Evolutionary conservation across 2,329 filamentous ascomycete species (phyloP).

Genomic region (Colletotrichum endophyticum): DNA sequence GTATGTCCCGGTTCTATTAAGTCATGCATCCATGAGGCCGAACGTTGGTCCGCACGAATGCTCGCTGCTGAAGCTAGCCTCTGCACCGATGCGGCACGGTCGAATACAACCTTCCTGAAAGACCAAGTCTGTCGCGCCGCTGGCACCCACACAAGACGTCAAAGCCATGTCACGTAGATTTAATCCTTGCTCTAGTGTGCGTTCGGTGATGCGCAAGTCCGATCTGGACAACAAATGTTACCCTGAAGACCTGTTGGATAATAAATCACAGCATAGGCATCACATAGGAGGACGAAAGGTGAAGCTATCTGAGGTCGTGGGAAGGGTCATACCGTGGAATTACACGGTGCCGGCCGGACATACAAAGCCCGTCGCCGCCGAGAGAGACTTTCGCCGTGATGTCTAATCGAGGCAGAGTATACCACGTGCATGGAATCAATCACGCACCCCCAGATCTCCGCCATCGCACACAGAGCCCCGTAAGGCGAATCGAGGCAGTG

Average conservation of each 20-base stretch:
- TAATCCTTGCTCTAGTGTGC: neutral
- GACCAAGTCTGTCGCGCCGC: neutral
- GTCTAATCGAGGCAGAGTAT: neutral
- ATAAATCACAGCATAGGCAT: neutral
- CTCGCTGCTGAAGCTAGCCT: neutral
- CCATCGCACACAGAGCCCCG: neutral
- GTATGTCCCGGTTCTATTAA: neutral
- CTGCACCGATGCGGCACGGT: conserved; percentile 4
- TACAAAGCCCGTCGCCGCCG: neutral
- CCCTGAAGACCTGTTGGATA: neutral
- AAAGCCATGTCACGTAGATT: neutral
- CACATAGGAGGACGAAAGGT: neutral
- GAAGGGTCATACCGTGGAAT: neutral
- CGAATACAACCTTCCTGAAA: neutral
- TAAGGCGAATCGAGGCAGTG: neutral
- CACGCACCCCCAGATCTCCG: neutral
- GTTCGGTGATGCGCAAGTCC: neutral
- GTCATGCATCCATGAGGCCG: neutral
- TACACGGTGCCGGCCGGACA: neutral
- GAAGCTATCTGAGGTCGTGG: neutral
- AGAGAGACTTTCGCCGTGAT: neutral
- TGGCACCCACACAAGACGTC: neutral
- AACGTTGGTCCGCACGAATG: neutral
- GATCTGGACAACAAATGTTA: neutral
- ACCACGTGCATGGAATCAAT: neutral